Base-by-base conservation (phyloP, 129 eudicot genomes). In the Apium graveolens region DNA sequence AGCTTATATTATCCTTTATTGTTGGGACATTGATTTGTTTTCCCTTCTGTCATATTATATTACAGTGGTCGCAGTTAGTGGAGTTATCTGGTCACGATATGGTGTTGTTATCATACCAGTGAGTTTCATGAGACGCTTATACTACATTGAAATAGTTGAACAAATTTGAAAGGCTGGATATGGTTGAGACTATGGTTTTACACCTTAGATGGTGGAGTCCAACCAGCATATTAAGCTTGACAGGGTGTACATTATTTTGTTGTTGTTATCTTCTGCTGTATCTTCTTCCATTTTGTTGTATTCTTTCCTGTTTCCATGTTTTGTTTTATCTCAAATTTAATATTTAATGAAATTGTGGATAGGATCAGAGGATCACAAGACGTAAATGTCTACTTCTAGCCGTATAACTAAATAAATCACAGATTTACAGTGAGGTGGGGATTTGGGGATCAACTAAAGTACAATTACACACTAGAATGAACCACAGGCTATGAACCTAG, bases 11-110 rank as follows among this genome's bases (percentile, higher is more conserved):
- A 24, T 6, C 73, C 66, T 18, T 5, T 49, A 31, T 9, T 75
- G 7, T 5, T 32, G 18, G 26, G 13, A 69, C 26, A 5, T 66
- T 74, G 16, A 42, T 78, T 65, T 24, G 35, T 68, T 72, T 62
- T 72, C 26, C 53, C 21, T 29, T 53, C 27, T 20, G 17, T 75
- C 48, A 18, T 74, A 43, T 70, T 51, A 18, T 77, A 49, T 18
- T 82, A 78, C 92, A 94, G 98, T 96, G 78, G 98, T 94, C 78
- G 84, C 98, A 31, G 90, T 89, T 68, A 91, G 96, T 60, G 98
- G 98, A 80, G 49, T 94, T 76, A 90, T 94, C 73, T 94, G 98
- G 97, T 90, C 98, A 73, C 98, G 98, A 76, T 94, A 94, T 88
- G 92, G 98, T 85, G 88, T 87, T 70, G 98, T 94, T 8, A 91